These are phyloP conservation scores for Peronospora destructor DNA, from an alignment of 352 stramenopile species.

Conservation along the genomic window DNA sequence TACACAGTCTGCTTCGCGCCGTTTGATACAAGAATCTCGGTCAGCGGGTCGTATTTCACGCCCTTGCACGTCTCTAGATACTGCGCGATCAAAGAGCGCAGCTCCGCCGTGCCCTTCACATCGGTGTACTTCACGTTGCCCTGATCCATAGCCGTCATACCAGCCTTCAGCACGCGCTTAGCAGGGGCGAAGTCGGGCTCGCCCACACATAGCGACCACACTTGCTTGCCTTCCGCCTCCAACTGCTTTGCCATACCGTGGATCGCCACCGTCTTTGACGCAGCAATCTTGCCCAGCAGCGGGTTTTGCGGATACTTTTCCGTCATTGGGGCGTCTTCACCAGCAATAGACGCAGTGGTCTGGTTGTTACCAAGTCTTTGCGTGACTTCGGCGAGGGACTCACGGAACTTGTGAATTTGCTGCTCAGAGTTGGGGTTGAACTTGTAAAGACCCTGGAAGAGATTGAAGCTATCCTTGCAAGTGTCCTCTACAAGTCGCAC, in stretches of 20 bases:
- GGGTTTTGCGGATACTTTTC: constrained; percentile 69
- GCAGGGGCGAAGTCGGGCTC: constrained; percentile 91
- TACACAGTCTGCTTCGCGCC: constrained; percentile 94
- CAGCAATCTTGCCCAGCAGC: constrained; percentile 78
- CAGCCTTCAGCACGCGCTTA: constrained; percentile 86
- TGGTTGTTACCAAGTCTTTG: constrained; percentile 31
- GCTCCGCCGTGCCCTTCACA: constrained; percentile 85
- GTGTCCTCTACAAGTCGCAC: constrained; percentile 94
- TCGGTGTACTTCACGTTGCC: constrained; percentile 93
- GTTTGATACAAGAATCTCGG: constrained; percentile 94
- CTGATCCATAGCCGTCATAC: constrained; percentile 48
- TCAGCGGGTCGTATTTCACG: constrained; percentile 81
- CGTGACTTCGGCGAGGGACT: constrained; percentile 51
- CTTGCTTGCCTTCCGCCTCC: constrained; percentile 87
- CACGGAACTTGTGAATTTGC: constrained; percentile 73
- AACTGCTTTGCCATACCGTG: constrained; percentile 94
- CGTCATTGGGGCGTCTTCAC: constrained; percentile 23
- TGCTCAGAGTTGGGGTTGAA: constrained; percentile 90
- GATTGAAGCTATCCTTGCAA: constrained; percentile 95
- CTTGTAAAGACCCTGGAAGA: constrained; percentile 97
- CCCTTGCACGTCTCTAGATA: constrained; percentile 90
- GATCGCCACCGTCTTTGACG: constrained; percentile 91
- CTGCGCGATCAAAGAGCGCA: constrained; percentile 85
- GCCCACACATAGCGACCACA: constrained; percentile 92
- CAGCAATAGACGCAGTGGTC: background rate